Conservation (phyloP, 2,329 filamentous ascomycete species). For the Aspergillus viridinutans region DNA sequence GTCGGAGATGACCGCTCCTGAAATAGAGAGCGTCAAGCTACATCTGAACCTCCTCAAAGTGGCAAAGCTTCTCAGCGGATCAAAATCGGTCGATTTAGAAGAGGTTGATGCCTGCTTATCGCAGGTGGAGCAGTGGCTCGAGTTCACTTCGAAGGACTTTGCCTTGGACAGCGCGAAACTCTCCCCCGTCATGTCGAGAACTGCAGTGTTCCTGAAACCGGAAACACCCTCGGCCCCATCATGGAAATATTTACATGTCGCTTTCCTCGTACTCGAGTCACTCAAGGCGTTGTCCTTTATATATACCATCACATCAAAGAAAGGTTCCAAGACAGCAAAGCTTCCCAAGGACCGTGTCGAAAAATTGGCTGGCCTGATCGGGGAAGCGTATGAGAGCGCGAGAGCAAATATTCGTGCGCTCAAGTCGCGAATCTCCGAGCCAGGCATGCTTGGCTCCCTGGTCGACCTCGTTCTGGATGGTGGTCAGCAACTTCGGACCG, state of each 20-base stretch:
- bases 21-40: constrained; percentile 32
- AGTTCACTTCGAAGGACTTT: constrained; percentile 21
- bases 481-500: constrained; percentile 21
- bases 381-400: constrained; percentile 30
- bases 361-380: constrained; percentile 20
- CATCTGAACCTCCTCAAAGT: constrained; percentile 32
- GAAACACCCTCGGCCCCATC: constrained; percentile 29
- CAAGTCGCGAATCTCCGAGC: constrained; percentile 35
- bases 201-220: constrained; percentile 22
- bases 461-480: constrained; percentile 35
- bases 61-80: constrained; percentile 31
- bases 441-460: constrained; percentile 41
- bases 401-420: constrained; percentile 33
- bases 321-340: constrained; percentile 27
- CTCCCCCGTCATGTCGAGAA: constrained; percentile 20
- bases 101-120: constrained; percentile 27
- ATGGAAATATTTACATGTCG: constrained; percentile 40
- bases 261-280: constrained; percentile 38
- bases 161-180: constrained; percentile 15
- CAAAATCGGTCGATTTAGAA: constrained; percentile 26
- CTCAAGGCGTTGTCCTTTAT: constrained; percentile 38
- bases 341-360: constrained; percentile 33
- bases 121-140: constrained; percentile 30
- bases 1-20: constrained; percentile 32
- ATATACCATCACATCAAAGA: constrained; percentile 26